These are phyloP conservation scores for Aureobasidium uvarum DNA, from an alignment of 2,329 filamentous ascomycete genomes.

Conservation along the genomic window DNA sequence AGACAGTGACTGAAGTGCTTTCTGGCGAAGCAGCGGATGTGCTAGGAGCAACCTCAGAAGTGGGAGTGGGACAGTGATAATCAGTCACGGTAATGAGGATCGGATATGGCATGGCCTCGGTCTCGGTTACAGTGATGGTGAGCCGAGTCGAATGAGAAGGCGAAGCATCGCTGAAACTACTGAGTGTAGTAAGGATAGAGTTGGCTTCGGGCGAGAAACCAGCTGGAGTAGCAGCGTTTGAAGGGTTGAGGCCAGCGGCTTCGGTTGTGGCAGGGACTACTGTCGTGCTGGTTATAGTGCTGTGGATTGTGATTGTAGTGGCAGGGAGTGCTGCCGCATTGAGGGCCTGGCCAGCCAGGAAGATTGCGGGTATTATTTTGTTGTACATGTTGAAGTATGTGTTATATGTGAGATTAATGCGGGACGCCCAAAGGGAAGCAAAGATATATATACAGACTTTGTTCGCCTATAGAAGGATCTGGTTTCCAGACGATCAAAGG, in stretches of 20 bases:
- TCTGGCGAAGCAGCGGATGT: background rate
- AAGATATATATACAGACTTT: background rate
- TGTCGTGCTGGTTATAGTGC: slow-evolving; percentile 18
- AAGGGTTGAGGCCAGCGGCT: slow-evolving; percentile 1
- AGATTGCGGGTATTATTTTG: slow-evolving; percentile 3
- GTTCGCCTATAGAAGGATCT: background rate
- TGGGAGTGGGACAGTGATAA: background rate
- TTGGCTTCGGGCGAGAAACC: background rate
- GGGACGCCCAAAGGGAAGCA: background rate
- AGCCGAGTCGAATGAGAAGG: background rate
- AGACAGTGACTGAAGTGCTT: background rate
- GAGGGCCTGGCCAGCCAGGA: slow-evolving; percentile 27
- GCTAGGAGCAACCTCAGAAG: background rate
- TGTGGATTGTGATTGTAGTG: slow-evolving; percentile 17
- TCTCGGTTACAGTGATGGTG: background rate
- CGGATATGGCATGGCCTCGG: background rate
- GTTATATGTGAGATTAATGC: background rate
- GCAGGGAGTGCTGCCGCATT: slow-evolving; percentile 21
- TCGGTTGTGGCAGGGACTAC: background rate
- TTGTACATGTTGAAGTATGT: slow-evolving; percentile 17
- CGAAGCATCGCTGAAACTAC: slow-evolving; percentile 17
- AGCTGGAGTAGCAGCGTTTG: slow-evolving; percentile 4
- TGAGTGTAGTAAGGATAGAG: background rate
- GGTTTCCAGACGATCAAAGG: background rate
- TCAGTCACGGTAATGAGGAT: slow-evolving; percentile 1